Evolutionary conservation across 306 rosid genomes (phyloP).

Genomic region (Pterocarpus santalinus): DNA sequence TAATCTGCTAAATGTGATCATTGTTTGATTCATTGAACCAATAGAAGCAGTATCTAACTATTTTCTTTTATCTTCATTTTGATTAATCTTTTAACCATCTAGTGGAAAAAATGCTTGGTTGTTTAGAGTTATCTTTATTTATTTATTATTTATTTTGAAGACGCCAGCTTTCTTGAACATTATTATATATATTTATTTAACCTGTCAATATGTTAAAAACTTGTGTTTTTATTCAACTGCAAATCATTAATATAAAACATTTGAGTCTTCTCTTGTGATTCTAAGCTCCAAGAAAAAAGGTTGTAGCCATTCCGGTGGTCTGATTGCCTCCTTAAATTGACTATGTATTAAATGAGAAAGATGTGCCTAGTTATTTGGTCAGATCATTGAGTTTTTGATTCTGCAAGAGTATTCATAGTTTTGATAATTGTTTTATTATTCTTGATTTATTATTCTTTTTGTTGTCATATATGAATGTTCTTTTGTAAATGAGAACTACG

Average conservation of each 20-base stretch:
- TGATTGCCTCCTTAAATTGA: constrained; percentile 11
- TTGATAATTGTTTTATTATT: not conserved
- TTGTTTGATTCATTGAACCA: too few relatives aligned
- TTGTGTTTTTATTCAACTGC: too few relatives aligned
- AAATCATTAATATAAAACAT: not conserved
- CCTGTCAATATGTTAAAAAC: too few relatives aligned
- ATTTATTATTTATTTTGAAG: too few relatives aligned
- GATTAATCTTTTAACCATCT: too few relatives aligned
- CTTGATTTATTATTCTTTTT: constrained; percentile 23
- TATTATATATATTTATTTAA: too few relatives aligned
- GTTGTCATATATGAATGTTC: constrained; percentile 14
- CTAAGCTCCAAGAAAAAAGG: not conserved
- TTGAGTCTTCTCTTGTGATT: constrained; percentile 16
- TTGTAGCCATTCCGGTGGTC: constrained; percentile 7
- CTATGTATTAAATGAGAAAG: constrained; percentile 25
- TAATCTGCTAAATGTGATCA: not conserved
- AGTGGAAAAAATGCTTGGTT: too few relatives aligned
- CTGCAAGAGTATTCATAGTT: not conserved
- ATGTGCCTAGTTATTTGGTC: constrained; percentile 29
- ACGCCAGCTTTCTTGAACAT: too few relatives aligned
- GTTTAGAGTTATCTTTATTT: too few relatives aligned
- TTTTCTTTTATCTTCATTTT: too few relatives aligned
- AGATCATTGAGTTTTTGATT: constrained; percentile 35
- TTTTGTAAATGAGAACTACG: constrained; percentile 4
- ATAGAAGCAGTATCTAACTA: too few relatives aligned